Evolutionary conservation across 2,329 filamentous ascomycete species (phyloP), one percentile per base, ranked within the genome.

Genomic region (Microsporum audouinii): DNA sequence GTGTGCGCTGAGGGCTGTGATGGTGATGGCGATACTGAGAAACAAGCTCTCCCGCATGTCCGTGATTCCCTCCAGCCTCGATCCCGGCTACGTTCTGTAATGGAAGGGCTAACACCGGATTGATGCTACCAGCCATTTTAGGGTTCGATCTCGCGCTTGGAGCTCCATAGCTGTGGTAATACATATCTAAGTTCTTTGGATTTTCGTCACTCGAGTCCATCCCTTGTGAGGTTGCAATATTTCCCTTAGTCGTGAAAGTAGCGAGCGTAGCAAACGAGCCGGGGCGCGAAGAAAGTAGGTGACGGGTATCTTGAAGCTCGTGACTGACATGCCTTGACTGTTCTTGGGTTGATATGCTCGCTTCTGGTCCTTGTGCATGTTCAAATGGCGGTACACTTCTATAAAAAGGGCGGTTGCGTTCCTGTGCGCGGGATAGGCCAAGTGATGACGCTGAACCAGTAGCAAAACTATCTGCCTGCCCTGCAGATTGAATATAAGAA

Each of bases 191-290:
- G 3, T 59, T 51, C 23, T n/a, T 36, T 31, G 56, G 5, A 29
- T 33, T 36, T 2, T 63, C 60, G 14, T 61, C 59, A 1, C 49
- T n/a, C 14, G 14, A 55, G 31, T 61, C 62, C 31, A 61, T 39
- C 12, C 51, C 60, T n/a, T 66, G 58, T 4, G 61, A 60, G 57
- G 64, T 70, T 62, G 60, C 63, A 12, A 59, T 51, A 56, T 64
- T 71, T 4, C 60, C 66, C 31, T 63, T 62, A 33, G 51, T 12
- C 33, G 49, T 57, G 7, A 61, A n/a, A 5, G 41, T n/a, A 57
- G 59, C 59, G 8, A 61, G 29, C 12, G 58, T 39, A 17, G 47
- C 47, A 29, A 60, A n/a, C 3, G 62, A 61, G 41, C 39, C 34
- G 23, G 58, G 61, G 10, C 53, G 56, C 17, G 61, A 58, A 34